Conservation (phyloP, 306 rosid genomes). For the Lathyrus sativus region DNA sequence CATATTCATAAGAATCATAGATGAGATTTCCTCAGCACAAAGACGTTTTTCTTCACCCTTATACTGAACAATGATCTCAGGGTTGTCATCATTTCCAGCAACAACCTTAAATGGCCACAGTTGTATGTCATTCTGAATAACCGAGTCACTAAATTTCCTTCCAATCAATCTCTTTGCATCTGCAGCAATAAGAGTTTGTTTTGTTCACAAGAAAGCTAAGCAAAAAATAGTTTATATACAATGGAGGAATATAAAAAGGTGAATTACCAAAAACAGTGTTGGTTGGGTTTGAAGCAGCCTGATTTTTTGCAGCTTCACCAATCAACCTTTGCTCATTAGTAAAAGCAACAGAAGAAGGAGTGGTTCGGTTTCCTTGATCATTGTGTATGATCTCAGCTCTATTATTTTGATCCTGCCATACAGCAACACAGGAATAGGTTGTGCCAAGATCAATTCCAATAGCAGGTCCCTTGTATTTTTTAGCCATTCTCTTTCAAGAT, state of each 20-base stretch:
- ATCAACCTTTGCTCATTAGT: background rate
- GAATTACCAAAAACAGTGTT: background rate
- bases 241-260: background rate
- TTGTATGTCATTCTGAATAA: background rate
- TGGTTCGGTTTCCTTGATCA: background rate
- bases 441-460: background rate
- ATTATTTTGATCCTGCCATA: background rate
- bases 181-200: background rate
- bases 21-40: slow-evolving; percentile 57
- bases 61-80: slow-evolving; percentile 48
- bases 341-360: background rate
- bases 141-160: background rate
- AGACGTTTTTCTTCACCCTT: slow-evolving; percentile 47
- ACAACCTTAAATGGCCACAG: background rate
- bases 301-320: background rate
- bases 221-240: background rate
- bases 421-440: slow-evolving; percentile 3
- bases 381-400: background rate
- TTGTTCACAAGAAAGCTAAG: background rate
- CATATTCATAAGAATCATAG: slow-evolving; percentile 56
- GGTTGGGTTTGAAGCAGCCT: background rate
- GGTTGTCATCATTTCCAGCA: slow-evolving; percentile 39
- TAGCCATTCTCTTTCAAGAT: background rate
- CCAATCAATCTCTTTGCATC: slow-evolving; percentile 4
- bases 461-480: background rate